Conservation (phyloP, 495 filamentous ascomycete species). For the Aspergillus asperescens region DNA sequence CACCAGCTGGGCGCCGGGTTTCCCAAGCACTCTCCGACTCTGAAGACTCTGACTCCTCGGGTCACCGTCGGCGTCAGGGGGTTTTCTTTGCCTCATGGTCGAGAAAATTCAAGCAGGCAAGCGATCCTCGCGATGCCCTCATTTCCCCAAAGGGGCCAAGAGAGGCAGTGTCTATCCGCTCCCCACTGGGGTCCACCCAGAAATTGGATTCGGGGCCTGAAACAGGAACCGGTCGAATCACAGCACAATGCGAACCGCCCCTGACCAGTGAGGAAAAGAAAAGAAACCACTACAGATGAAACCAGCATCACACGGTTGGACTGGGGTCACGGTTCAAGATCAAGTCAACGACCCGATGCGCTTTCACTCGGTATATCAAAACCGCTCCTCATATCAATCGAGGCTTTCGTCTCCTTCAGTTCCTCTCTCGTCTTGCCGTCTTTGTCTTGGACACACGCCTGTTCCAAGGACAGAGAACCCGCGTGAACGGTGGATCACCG, state of each 20-base stretch:
- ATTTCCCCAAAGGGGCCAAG: conserved; percentile 15
- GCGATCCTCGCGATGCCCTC: conserved; percentile 1
- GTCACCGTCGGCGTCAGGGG: background rate
- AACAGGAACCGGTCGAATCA: too few relatives aligned
- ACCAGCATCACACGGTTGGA: too few relatives aligned
- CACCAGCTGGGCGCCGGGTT: too few relatives aligned
- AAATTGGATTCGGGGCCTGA: too few relatives aligned
- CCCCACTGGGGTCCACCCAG: conserved; percentile 12
- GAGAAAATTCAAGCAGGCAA: conserved; percentile 1
- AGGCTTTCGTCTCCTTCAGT: background rate
- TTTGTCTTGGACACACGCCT: background rate
- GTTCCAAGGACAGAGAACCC: background rate
- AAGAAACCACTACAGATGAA: too few relatives aligned
- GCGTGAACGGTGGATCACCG: conserved; percentile 2
- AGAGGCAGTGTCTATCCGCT: conserved; percentile 12
- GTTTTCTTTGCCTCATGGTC: conserved; percentile 7
- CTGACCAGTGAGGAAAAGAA: too few relatives aligned
- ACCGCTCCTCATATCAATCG: background rate
- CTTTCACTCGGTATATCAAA: too few relatives aligned
- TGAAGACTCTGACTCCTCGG: too few relatives aligned
- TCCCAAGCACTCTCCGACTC: too few relatives aligned
- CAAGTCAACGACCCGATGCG: too few relatives aligned
- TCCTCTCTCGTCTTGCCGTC: background rate
- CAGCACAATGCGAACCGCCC: too few relatives aligned
- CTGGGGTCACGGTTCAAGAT: too few relatives aligned